Conservation (phyloP, 306 rosid genomes). For the Castanea crenata region DNA sequence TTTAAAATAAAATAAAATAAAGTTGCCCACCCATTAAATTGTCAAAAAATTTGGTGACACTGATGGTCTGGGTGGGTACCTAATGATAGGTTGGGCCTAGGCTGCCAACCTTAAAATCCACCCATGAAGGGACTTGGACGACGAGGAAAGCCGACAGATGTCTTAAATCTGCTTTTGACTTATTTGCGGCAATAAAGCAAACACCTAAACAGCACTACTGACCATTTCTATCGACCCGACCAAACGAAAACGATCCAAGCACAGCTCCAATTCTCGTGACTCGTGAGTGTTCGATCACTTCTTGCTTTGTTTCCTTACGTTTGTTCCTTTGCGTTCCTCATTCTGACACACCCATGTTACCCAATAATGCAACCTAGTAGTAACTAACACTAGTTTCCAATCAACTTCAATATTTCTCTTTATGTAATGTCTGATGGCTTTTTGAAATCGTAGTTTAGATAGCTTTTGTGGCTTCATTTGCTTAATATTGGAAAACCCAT, state of each 20-base stretch:
- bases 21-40: too few species aligned
- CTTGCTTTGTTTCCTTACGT: conserved; percentile 9
- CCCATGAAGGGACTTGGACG: neutral
- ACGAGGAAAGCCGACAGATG: neutral
- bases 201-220: conserved; percentile 21
- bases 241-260: conserved; percentile 24
- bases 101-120: neutral
- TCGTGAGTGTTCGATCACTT: conserved; percentile 30
- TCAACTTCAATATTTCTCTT: neutral
- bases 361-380: neutral
- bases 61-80: too few species aligned
- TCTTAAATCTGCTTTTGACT: neutral
- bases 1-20: too few species aligned
- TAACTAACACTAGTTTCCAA: neutral
- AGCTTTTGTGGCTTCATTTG: neutral
- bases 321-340: neutral
- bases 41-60: too few species aligned
- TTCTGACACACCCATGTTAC: neutral
- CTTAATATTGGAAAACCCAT: neutral
- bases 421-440: neutral
- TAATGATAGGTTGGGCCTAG: too few species aligned
- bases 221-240: conserved; percentile 12
- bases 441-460: neutral
- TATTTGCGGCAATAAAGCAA: conserved; percentile 18
- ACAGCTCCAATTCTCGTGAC: conserved; percentile 32